Evolutionary conservation across 352 stramenopile species (phyloP).

Genomic region (Phytophthora multivora): DNA sequence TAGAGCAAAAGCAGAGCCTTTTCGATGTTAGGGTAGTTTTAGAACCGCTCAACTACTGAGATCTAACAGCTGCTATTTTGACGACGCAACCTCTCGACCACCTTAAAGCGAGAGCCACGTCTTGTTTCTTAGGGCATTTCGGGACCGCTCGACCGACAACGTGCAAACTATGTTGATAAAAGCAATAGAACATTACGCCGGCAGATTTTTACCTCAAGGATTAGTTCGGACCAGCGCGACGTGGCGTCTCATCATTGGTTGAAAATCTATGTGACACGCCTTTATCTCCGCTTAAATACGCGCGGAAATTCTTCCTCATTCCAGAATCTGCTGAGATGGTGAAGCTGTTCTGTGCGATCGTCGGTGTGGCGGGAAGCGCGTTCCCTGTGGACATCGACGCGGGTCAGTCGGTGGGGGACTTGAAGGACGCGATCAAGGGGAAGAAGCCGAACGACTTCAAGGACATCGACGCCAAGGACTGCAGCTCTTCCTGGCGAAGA

Average conservation of each 20-base stretch:
- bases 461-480: too few species aligned
- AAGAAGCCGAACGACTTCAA: too few species aligned
- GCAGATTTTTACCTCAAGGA: conserved; percentile 4
- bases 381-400: too few species aligned
- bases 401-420: too few species aligned
- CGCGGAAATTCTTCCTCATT: not conserved
- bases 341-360: too few species aligned
- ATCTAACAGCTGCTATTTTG: too few species aligned
- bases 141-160: not conserved
- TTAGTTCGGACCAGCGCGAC: not conserved
- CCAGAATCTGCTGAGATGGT: not conserved
- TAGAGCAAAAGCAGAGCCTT: conserved; percentile 3
- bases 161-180: conserved; percentile 1
- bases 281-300: not conserved
- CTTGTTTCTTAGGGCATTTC: too few species aligned
- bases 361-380: too few species aligned
- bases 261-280: not conserved
- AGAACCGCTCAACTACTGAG: not conserved
- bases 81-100: too few species aligned
- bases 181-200: conserved; percentile 10
- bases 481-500: too few species aligned
- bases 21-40: conserved; percentile 7
- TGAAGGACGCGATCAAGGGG: not conserved
- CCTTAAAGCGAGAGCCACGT: too few species aligned
- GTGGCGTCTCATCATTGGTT: conserved; percentile 8